Base-by-base conservation (phyloP, 192 early-diverging fungal species). In the Rhizophagus clarus region DNA sequence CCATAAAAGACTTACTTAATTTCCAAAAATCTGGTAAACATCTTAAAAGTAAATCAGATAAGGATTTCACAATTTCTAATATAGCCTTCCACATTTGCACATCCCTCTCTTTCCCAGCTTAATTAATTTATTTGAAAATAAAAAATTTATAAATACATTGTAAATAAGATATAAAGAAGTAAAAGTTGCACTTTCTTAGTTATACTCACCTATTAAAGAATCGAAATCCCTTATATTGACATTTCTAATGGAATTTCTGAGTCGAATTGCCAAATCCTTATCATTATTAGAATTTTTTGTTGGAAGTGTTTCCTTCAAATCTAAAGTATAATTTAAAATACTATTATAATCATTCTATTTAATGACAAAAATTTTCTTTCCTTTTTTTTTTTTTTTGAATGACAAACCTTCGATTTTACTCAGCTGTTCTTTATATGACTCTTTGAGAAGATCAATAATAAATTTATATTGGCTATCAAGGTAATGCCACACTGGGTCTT, bases 11-110 rank as follows among this genome's bases (percentile, higher is more conserved):
- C 72, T 91, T 91, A 68, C 95, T 93, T 3, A 97, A 83, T 83
- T 94, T 92, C 95, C 97, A 97, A 87, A 99, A 99, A 76, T 96
- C 95, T 6, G 96, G 96, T 70, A 99, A 77, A 42, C 89, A 88
- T 47, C 91, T 88, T 28, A 89, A 77, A 20, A 99, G 83, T 12
- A 94, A 84, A 63, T 92, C 89, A n/a, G 95, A 96, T 7, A 96
- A 85, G 12, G 87, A 86, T 81, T 94, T 92, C 42, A 96, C 91
- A 28, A 94, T 83, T 0, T 87, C 85, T 12, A 89, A 80, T 12
- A 88, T 93, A 2, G 92, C 89, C 68, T 91, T 88, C 93, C 96
- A 96, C 32, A 87, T 82, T 76, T 92, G 92, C 15, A 93, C 79
- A 47, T 93, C 89, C 12, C 87, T 80, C 9, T 92, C 91, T 64